These are phyloP conservation scores for Coccomyxa sp. DNA, from an alignment of 139 green algal species.

Conservation along the genomic window DNA sequence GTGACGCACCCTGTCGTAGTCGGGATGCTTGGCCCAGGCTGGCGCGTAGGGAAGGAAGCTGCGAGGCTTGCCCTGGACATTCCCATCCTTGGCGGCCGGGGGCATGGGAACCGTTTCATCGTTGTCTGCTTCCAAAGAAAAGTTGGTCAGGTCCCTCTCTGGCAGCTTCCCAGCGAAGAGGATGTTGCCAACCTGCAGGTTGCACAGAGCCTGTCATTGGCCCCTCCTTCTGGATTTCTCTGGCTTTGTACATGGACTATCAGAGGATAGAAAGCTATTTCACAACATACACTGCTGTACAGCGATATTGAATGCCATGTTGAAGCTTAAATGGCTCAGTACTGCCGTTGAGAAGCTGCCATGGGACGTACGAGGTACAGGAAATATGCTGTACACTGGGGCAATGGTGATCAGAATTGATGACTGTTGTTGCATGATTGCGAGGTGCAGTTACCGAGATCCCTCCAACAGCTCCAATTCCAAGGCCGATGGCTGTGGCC, in stretches of 20 bases:
- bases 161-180: conserved; percentile 3
- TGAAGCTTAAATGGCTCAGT: not conserved
- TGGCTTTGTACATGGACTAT: no score
- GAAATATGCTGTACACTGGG: no score
- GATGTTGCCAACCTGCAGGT: conserved; percentile 15
- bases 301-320: not conserved
- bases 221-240: no score
- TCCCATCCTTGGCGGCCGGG: conserved; percentile 1
- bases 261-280: no score
- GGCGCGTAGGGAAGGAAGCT: conserved; percentile 46
- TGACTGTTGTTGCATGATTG: no score
- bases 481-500: conserved; percentile 22
- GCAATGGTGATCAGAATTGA: no score
- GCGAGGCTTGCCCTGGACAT: conserved; percentile 14
- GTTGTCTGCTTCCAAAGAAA: conserved; percentile 35
- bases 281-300: not conserved
- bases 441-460: conserved; percentile 20
- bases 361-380: no score
- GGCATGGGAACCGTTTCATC: conserved; percentile 32
- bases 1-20: conserved; percentile 45
- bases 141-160: conserved; percentile 10
- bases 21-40: conserved; percentile 57
- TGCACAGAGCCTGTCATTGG: no score
- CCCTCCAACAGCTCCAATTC: conserved; percentile 35
- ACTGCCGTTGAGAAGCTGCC: not conserved